These are phyloP conservation scores for Lactarius trivialis DNA, from an alignment of 768 basidiomycete species.

Conservation along the genomic window DNA sequence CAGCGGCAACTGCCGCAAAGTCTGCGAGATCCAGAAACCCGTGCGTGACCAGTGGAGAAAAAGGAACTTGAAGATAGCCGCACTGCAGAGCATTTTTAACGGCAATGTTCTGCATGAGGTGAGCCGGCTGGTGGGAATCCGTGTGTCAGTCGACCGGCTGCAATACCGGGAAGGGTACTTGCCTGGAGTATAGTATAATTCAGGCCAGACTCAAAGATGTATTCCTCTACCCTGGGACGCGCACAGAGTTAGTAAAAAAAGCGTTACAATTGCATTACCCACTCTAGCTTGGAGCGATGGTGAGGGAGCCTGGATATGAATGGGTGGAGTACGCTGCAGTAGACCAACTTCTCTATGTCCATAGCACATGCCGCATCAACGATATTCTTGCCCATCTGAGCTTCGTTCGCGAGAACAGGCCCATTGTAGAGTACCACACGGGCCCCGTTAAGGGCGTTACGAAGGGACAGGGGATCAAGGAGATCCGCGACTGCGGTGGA, in stretches of 20 bases:
- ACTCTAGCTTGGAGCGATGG: constrained; percentile 21
- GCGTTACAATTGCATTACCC: not conserved
- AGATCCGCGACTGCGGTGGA: constrained; percentile 18
- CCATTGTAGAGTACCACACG: constrained; percentile 19
- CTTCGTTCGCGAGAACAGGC: constrained; percentile 12
- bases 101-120: constrained; percentile 32
- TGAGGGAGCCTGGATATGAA: constrained; percentile 20
- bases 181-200: constrained; percentile 34
- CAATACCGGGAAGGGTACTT: not conserved
- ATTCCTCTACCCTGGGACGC: constrained; percentile 30
- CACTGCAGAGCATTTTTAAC: constrained; percentile 13
- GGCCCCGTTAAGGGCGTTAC: constrained; percentile 9
- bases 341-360: constrained; percentile 21
- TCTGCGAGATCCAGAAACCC: constrained; percentile 33
- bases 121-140: constrained; percentile 27
- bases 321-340: constrained; percentile 20
- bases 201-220: constrained; percentile 33
- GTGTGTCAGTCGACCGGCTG: not conserved
- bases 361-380: constrained; percentile 21
- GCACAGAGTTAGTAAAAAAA: not conserved
- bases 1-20: constrained; percentile 27
- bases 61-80: constrained; percentile 24
- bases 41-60: constrained; percentile 27
- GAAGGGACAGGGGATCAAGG: constrained; percentile 11
- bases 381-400: constrained; percentile 21